Conservation (phyloP, 371 early-diverging fungal genomes). For the Gilbertella persicaria region DNA sequence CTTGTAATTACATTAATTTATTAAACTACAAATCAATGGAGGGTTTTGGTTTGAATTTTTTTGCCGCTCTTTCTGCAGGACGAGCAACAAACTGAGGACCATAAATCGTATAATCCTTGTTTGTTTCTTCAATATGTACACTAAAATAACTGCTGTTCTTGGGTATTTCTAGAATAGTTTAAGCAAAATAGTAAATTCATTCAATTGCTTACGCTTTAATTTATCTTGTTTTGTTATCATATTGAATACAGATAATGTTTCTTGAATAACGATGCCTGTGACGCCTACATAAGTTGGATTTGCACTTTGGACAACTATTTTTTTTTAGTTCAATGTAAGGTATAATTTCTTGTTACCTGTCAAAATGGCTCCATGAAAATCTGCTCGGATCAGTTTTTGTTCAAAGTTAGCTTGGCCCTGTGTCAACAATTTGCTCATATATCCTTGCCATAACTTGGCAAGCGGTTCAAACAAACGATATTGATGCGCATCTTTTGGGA, state of each 20-base stretch:
- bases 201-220: constrained; percentile 58
- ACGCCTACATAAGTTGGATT: constrained; percentile 79
- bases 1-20: constrained; percentile 11
- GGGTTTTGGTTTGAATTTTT: constrained; percentile 86
- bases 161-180: constrained; percentile 80
- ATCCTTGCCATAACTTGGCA: constrained; percentile 79
- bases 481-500: constrained; percentile 54
- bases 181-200: no score
- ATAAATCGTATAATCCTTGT: constrained; percentile 63
- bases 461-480: constrained; percentile 74
- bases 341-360: constrained; percentile 54
- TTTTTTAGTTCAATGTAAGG: constrained; percentile 12
- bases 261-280: constrained; percentile 84
- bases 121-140: constrained; percentile 44
- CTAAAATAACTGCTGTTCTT: constrained; percentile 78
- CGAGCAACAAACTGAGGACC: constrained; percentile 81
- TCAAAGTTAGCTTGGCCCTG: constrained; percentile 41
- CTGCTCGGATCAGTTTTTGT: constrained; percentile 78
- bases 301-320: constrained; percentile 72
- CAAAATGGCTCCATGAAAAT: constrained; percentile 81
- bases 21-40: constrained; percentile 70
- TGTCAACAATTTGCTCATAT: constrained; percentile 68
- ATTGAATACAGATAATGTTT: constrained; percentile 84
- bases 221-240: constrained; percentile 73
- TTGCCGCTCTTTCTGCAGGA: constrained; percentile 77